Conservation (phyloP, 2,329 filamentous ascomycete genomes). For the Fusarium domesticum region DNA sequence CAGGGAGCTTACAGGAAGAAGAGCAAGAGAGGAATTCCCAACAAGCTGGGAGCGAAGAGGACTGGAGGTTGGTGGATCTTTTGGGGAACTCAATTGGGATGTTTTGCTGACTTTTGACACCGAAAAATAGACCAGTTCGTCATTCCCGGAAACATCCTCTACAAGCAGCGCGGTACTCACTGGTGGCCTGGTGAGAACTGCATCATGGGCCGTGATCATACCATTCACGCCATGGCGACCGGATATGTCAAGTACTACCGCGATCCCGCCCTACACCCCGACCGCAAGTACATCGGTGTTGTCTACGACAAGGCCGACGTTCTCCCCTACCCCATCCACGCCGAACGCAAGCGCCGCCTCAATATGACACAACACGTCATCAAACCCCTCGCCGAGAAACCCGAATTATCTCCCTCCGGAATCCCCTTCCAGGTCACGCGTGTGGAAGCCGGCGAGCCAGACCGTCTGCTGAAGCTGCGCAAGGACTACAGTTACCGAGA, state of each 20-base stretch:
- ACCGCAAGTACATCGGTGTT: constrained; percentile 91
- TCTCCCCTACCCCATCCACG: constrained; percentile 73
- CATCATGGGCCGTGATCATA: constrained; percentile 93
- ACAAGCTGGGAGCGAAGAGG: constrained; percentile 93
- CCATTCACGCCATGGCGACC: constrained; percentile 78
- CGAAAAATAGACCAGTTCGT: constrained; percentile 90
- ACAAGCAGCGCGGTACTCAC: constrained; percentile 88
- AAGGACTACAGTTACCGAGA: constrained; percentile 58
- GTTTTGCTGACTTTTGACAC: constrained; percentile 15
- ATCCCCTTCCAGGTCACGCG: constrained; percentile 48
- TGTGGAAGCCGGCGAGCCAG: constrained; percentile 40
- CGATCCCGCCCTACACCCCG: constrained; percentile 77
- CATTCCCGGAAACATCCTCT: constrained; percentile 95
- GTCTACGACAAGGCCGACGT: constrained; percentile 78
- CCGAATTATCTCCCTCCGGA: constrained; percentile 47
- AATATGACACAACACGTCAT: constrained; percentile 63
- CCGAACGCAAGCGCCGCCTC: constrained; percentile 70
- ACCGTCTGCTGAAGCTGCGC: constrained; percentile 49
- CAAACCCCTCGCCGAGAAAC: constrained; percentile 35
- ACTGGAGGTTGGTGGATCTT: constrained; percentile 63
- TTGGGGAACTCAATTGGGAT: neutral
- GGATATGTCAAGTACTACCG: constrained; percentile 98
- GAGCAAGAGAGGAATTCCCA: constrained; percentile 60
- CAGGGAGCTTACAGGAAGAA: constrained; percentile 67
- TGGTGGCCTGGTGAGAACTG: constrained; percentile 97